phyloP scores from a whole-genome alignment of 495 filamentous ascomycete species.

The Pyrenopolyporus hunteri region DNA sequence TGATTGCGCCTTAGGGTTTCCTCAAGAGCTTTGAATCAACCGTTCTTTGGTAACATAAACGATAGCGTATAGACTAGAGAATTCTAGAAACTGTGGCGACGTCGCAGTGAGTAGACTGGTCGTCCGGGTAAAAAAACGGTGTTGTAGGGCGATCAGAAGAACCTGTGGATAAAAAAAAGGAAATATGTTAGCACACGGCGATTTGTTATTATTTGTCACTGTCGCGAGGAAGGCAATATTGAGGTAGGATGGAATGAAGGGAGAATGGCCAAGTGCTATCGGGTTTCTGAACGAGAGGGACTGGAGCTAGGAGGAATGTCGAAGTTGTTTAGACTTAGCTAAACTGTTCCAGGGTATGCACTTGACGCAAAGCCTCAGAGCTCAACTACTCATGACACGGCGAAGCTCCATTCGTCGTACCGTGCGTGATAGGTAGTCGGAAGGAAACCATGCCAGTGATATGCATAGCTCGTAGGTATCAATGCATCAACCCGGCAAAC shows the following conservation, averaged over 20 bases:
- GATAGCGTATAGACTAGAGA: background rate
- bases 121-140: slow-evolving; percentile 1
- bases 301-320: slow-evolving; percentile 38
- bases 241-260: slow-evolving; percentile 43
- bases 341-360: slow-evolving; percentile 47
- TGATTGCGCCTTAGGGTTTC: slow-evolving; percentile 9
- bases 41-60: slow-evolving; percentile 6
- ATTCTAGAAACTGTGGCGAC: slow-evolving; percentile 7
- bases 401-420: slow-evolving; percentile 29
- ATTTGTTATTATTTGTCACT: slow-evolving; percentile 35
- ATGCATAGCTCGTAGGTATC: slow-evolving; percentile 43
- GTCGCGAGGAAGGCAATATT: slow-evolving; percentile 18
- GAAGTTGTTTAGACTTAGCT: slow-evolving; percentile 31
- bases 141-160: slow-evolving; percentile 16
- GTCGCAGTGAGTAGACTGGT: background rate
- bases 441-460: slow-evolving; percentile 36
- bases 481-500: slow-evolving; percentile 41
- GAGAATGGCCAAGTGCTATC: slow-evolving; percentile 28
- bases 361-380: slow-evolving; percentile 79
- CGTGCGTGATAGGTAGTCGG: slow-evolving; percentile 29
- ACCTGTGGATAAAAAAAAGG: slow-evolving; percentile 12
- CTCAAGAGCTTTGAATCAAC: background rate
- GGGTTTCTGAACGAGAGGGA: slow-evolving; percentile 27
- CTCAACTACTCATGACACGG: slow-evolving; percentile 78
- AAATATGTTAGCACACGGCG: slow-evolving; percentile 23